These are phyloP conservation scores for Clonostachys rosea DNA, from an alignment of 2,329 filamentous ascomycete species.

Conservation along the genomic window DNA sequence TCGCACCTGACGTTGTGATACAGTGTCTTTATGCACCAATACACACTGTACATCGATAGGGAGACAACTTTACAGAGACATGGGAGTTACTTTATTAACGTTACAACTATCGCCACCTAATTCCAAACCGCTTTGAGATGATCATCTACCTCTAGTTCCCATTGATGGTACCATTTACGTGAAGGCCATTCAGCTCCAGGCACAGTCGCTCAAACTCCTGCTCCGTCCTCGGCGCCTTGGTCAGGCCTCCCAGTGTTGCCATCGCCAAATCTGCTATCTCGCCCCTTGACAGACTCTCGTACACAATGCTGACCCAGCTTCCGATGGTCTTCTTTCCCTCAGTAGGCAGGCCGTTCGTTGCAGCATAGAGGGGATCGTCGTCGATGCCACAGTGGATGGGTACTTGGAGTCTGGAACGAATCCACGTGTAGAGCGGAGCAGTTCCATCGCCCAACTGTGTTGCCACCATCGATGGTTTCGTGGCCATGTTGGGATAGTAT, in stretches of 20 bases:
- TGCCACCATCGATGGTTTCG: conserved; percentile 13
- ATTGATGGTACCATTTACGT: conserved; percentile 4
- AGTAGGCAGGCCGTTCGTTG: conserved; percentile 9
- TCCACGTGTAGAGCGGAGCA: conserved; percentile 17
- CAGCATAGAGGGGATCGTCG: conserved; percentile 18
- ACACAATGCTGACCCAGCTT: conserved; percentile 20
- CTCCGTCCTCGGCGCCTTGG: conserved; percentile 6
- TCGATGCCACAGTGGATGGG: conserved; percentile 21
- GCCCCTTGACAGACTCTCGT: conserved; percentile 17
- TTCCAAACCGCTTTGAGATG: too few relatives aligned
- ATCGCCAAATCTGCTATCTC: conserved; percentile 19
- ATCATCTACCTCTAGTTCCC: neutral
- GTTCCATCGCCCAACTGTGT: conserved; percentile 20
- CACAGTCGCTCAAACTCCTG: conserved; percentile 14
- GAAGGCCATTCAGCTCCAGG: conserved; percentile 4
- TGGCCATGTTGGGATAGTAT: conserved; percentile 17
- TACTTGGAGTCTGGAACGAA: conserved; percentile 17
- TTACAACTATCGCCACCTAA: too few relatives aligned
- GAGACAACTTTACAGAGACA: too few relatives aligned
- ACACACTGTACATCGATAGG: too few relatives aligned
- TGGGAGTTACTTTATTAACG: too few relatives aligned
- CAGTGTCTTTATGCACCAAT: too few relatives aligned
- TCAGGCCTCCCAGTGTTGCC: conserved; percentile 11
- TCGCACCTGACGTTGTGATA: too few relatives aligned
- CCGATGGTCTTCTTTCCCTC: conserved; percentile 23